These are phyloP conservation scores for Danielia reshetovae DNA, from an alignment of 805 yeast genomes.

Conservation along the genomic window DNA sequence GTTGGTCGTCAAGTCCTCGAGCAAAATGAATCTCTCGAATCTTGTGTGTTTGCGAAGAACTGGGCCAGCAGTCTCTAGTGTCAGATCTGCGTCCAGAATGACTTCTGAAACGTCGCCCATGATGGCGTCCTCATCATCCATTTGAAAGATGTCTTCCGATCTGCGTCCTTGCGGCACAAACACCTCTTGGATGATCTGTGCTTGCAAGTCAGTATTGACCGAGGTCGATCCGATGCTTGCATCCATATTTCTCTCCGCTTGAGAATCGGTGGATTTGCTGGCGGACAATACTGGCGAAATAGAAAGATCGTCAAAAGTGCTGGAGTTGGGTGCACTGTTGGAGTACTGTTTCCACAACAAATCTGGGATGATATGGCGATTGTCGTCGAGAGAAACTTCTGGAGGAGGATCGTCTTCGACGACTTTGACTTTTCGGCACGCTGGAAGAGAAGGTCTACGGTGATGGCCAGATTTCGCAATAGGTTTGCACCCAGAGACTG, in stretches of 20 bases:
- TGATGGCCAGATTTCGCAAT: not conserved
- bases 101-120: slow-evolving; percentile 14
- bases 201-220: slow-evolving; percentile 37
- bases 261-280: slow-evolving; percentile 3
- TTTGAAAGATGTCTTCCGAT: slow-evolving; percentile 38
- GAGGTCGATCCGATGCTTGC: slow-evolving; percentile 30
- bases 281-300: slow-evolving; percentile 6
- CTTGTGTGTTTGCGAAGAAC: slow-evolving; percentile 43
- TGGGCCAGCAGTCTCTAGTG: slow-evolving; percentile 14
- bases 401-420: slow-evolving; percentile 41
- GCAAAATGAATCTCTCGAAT: slow-evolving; percentile 75
- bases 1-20: slow-evolving; percentile 87
- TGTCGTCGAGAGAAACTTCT: slow-evolving; percentile 89
- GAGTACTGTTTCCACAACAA: slow-evolving; percentile 67
- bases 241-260: slow-evolving; percentile 12
- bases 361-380: slow-evolving; percentile 86
- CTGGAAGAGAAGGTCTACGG: slow-evolving; percentile 3
- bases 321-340: slow-evolving; percentile 19
- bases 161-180: slow-evolving; percentile 35
- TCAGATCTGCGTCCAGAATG: not conserved
- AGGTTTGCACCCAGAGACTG: not conserved
- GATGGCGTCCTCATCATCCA: slow-evolving; percentile 40
- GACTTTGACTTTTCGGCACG: slow-evolving; percentile 3
- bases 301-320: slow-evolving; percentile 5
- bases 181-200: slow-evolving; percentile 36